phyloP scores from a whole-genome alignment of 805 yeast genomes.

The Tetrapisispora pingtungensis region DNA sequence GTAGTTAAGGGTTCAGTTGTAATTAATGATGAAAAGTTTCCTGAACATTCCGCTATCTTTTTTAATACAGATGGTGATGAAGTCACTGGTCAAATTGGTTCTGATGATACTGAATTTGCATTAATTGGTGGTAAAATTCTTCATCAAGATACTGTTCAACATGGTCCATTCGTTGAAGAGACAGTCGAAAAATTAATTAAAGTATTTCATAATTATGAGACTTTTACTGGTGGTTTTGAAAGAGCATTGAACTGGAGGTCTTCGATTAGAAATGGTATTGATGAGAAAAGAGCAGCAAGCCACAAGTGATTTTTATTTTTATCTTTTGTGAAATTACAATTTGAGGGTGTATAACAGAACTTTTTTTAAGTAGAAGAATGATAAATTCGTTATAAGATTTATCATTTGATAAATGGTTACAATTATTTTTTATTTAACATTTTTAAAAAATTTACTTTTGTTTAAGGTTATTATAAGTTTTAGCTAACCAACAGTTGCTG shows the following conservation, averaged over 20 bases:
- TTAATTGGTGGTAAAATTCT: slow-evolving; percentile 67
- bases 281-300: slow-evolving; percentile 19
- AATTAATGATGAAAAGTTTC: slow-evolving; percentile 35
- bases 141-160: slow-evolving; percentile 70
- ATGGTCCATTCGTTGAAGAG: slow-evolving; percentile 86
- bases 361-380: too few species aligned
- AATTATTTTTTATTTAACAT: too few species aligned
- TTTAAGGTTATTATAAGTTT: too few species aligned
- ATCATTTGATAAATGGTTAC: too few species aligned
- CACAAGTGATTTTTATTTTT: slow-evolving; percentile 4
- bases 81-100: slow-evolving; percentile 43
- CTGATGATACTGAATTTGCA: slow-evolving; percentile 46
- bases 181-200: slow-evolving; percentile 53
- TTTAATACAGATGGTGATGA: slow-evolving; percentile 62
- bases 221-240: slow-evolving; percentile 60
- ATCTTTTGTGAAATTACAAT: too few species aligned
- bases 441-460: too few species aligned
- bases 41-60: slow-evolving; percentile 45
- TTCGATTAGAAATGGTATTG: slow-evolving; percentile 31
- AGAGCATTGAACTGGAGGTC: slow-evolving; percentile 50
- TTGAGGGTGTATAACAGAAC: too few species aligned
- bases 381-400: too few species aligned
- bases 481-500: too few species aligned
- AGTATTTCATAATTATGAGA: slow-evolving; percentile 66
- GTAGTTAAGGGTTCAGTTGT: slow-evolving; percentile 50